These are phyloP conservation scores for Penicillium steckii DNA, from an alignment of 495 filamentous ascomycete genomes.

Conservation along the genomic window DNA sequence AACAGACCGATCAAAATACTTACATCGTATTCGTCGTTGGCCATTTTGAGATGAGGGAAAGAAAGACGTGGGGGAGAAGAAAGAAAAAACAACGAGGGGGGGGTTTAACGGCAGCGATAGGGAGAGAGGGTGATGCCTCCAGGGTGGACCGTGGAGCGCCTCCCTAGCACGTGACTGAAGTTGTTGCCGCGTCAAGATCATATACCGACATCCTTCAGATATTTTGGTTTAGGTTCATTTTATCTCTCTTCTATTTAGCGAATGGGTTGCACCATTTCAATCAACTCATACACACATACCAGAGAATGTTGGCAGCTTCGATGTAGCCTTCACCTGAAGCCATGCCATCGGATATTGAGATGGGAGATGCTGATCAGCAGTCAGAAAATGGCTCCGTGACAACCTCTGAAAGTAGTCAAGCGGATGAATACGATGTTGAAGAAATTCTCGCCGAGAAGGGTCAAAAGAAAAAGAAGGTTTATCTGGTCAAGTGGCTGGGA, in stretches of 20 bases:
- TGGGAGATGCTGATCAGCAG: conserved; percentile 34
- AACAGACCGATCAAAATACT: conserved; percentile 37
- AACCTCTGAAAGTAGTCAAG: conserved; percentile 42
- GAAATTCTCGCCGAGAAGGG: conserved; percentile 48
- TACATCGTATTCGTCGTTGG: conserved; percentile 99
- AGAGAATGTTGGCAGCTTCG: too few relatives aligned
- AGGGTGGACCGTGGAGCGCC: conserved; percentile 21
- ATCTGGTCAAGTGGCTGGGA: conserved; percentile 67
- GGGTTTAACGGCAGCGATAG: conserved; percentile 22
- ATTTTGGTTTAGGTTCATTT: too few relatives aligned
- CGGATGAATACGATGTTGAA: conserved; percentile 45
- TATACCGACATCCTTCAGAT: too few relatives aligned
- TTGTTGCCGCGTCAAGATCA: conserved; percentile 3
- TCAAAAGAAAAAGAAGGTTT: conserved; percentile 38
- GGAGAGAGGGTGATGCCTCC: conserved; percentile 32
- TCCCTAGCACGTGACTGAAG: conserved; percentile 30
- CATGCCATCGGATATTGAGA: conserved; percentile 10
- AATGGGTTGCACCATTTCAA: too few relatives aligned
- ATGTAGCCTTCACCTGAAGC: too few relatives aligned
- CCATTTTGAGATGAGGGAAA: conserved; percentile 59
- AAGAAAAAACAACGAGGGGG: conserved; percentile 13
- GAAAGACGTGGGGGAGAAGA: conserved; percentile 12
- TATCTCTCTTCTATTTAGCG: too few relatives aligned
- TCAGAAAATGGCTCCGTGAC: conserved; percentile 62
- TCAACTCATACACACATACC: too few relatives aligned